phyloP scores from a whole-genome alignment of 1,284 basidiomycete species.

The Thecaphora thlaspeos region DNA sequence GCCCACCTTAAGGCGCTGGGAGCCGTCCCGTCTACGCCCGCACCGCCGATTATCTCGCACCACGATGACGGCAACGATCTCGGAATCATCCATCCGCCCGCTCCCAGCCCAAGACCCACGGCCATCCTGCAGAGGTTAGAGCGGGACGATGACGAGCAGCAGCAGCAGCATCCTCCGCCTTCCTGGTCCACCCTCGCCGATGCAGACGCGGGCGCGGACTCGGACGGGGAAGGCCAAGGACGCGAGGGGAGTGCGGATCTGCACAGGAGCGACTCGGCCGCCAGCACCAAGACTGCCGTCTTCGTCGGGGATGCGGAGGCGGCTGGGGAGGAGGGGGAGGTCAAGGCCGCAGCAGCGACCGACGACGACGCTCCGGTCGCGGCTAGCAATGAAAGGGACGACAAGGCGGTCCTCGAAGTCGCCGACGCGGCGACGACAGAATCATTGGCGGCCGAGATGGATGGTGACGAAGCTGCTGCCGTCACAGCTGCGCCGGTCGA shows the following conservation, averaged over 20 bases:
- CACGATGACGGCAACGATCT: constrained; percentile 10
- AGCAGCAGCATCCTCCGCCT: constrained; percentile 1
- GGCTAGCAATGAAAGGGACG: no score
- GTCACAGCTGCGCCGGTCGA: no score
- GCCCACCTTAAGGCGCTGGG: background rate
- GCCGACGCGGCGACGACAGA: no score
- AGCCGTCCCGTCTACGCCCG: no score
- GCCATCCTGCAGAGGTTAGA: constrained; percentile 21
- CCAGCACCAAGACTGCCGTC: background rate
- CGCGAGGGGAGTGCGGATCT: no score
- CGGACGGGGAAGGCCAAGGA: no score
- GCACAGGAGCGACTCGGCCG: background rate
- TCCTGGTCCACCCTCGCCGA: background rate
- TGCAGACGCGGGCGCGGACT: background rate
- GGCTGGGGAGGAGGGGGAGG: background rate
- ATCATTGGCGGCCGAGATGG: no score
- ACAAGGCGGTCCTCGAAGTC: no score
- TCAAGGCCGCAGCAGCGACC: background rate
- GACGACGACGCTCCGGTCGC: constrained; percentile 1
- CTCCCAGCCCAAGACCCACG: constrained; percentile 27
- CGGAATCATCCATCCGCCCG: constrained; percentile 30
- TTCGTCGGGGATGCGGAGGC: background rate
- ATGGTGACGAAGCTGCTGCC: no score
- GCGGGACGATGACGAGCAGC: constrained; percentile 21
- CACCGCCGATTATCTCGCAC: background rate